Percentiles rank a stretch among this genome's conserved stretches.
Evolutionary conservation across 495 filamentous ascomycete species (phyloP).

Genomic region (Aspergillus funiculosus): DNA sequence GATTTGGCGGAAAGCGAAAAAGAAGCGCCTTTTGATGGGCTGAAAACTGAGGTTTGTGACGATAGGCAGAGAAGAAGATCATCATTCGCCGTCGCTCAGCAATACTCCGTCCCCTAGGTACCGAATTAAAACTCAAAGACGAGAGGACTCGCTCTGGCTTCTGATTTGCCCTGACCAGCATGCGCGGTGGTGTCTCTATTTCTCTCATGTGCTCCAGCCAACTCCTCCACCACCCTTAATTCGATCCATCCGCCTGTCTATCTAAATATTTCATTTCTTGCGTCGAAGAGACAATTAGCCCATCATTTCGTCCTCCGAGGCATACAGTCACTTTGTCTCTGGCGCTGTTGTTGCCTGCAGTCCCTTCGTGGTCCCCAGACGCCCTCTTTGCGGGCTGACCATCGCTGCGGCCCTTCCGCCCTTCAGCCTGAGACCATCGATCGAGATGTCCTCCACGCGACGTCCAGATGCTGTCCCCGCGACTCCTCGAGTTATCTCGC

Average conservation of each 20-base stretch:
- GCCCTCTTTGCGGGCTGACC: conserved; percentile 49
- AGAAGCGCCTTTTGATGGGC: background rate
- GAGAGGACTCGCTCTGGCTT: background rate
- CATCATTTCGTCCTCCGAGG: conserved; percentile 25
- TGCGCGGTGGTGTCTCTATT: conserved; percentile 16
- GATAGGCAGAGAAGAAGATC: conserved; percentile 2
- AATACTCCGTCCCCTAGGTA: background rate
- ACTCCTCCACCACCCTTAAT: conserved; percentile 12
- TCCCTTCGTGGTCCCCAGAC: conserved; percentile 24
- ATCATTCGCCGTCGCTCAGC: background rate
- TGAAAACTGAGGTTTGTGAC: conserved; percentile 1
- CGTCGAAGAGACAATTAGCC: conserved; percentile 11
- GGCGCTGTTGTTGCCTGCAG: conserved; percentile 28
- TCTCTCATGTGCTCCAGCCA: conserved; percentile 14
- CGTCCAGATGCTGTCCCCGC: conserved; percentile 47
- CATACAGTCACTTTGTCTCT: conserved; percentile 8
- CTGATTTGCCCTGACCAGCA: conserved; percentile 12
- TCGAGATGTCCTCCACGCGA: conserved; percentile 39
- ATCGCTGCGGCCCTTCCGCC: conserved; percentile 40
- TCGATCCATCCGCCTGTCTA: background rate
- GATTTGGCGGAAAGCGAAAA: conserved; percentile 10
- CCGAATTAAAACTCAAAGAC: background rate
- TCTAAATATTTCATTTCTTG: background rate
- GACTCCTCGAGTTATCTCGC: conserved; percentile 66
- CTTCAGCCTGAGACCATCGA: conserved; percentile 35